Evolutionary conservation across 768 basidiomycete genomes (phyloP), one percentile per base, ranked within the genome.

Genomic region (Leucocoprinus sp.): DNA sequence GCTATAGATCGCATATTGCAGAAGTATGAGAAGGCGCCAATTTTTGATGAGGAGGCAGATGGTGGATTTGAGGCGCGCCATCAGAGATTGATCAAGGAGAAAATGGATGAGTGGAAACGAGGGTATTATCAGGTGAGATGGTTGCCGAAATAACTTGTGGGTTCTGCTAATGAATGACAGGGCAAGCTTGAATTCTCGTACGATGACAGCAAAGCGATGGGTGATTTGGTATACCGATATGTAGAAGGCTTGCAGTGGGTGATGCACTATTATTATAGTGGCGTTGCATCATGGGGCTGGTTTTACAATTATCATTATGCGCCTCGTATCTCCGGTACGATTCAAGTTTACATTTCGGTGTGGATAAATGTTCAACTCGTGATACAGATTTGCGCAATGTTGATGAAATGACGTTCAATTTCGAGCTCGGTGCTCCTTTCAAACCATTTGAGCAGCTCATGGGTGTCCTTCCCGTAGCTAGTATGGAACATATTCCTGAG

Each of bases 241-340:
- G 76, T 89, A 14, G 90, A 98, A 59, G 96, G 96, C 1, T 64
- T 99, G 50, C 96, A 99, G 58, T 98, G 95, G 96, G 92, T 98
- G 24, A 88, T 99, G 85, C 87, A 92, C 59, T 99, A 99, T 63
- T 99, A 99, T 61, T 98, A 97, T 62, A 80, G 86, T 51, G 96
- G 96, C 4, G 93, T 98, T 14, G 87, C 92, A 4, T 93, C 91
- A 12, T 99, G 96, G 96, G 78, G 89, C 17, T 98, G 96, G 96
- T 99, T 95, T 69, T 98, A 98, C 65, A 70, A 93, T 62, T 98
- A 97, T 61, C 95, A 99, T 60, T 99, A 93, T 61, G 87, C 96
- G 0, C 96, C 96, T 17, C 80, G 93, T 22, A 97, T 98, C 45
- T 91, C 92, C 15, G 95, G 95, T 93, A 55, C 43, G 73, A 58